Percentiles rank a stretch among this genome's conserved stretches.
Conservation (phyloP, 441 rosid species). For the Rhodomyrtus psidioides region DNA sequence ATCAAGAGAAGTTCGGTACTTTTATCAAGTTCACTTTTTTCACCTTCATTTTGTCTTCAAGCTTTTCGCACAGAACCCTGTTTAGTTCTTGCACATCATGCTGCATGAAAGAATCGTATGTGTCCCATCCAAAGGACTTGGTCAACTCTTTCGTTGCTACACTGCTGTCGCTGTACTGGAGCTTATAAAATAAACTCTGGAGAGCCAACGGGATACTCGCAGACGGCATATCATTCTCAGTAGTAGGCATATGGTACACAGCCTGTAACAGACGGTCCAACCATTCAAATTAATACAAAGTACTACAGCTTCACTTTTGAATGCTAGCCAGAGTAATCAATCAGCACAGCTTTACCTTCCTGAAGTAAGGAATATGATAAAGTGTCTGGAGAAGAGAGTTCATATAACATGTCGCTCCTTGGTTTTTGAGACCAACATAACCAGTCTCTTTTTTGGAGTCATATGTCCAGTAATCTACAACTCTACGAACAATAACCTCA, state of each 20-base stretch:
- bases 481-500: constrained; percentile 2
- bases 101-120: constrained; percentile 9
- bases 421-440: constrained; percentile 15
- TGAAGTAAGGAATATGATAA: constrained; percentile 10
- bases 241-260: constrained; percentile 12
- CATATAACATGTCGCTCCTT: constrained; percentile 12
- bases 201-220: constrained; percentile 5
- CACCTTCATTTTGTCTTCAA: constrained; percentile 11
- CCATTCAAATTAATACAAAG: neutral
- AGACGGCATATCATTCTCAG: constrained; percentile 2
- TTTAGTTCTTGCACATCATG: constrained; percentile 11
- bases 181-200: constrained; percentile 11
- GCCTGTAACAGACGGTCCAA: neutral
- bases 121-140: constrained; percentile 11
- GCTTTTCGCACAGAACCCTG: constrained; percentile 12
- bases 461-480: neutral
- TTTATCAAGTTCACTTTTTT: neutral
- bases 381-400: constrained; percentile 8
- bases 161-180: constrained; percentile 4
- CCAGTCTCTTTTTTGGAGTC: constrained; percentile 10
- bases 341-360: neutral
- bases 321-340: neutral
- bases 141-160: constrained; percentile 12
- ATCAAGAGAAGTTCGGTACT: neutral
- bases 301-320: neutral